Base-by-base conservation (phyloP, 83 land plant species). In the Thuja plicata region DNA sequence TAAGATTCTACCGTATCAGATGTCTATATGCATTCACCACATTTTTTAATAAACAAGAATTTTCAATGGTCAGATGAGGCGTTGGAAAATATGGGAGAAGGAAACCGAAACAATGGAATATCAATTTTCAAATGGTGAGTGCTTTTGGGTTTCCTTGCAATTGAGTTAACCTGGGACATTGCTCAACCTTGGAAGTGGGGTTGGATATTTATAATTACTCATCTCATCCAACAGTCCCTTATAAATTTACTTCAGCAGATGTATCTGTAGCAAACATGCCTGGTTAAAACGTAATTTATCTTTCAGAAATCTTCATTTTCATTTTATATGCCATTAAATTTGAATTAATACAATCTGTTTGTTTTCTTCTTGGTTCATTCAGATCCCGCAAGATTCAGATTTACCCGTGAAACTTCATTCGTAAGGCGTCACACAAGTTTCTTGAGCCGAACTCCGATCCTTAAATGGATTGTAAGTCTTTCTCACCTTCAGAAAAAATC, bases 301-400 rank as follows among this genome's bases (percentile, higher is more conserved):
- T 66, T 91, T 76, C 73, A 88, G 85, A 16, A 37, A 8, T n/a
- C n/a, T n/a, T n/a, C n/a, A n/a, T 87, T 78, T 91, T 87, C 40
- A 87, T 91, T 79, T 91, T 84, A 54, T 88, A 60, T 27, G 3
- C 5, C 46, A 19, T 13, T 8, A 46, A 21, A 82, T 0, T 43
- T 27, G n/a, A 43, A 9, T n/a, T n/a, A 83, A 48, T 3, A 3
- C 45, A 43, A 43, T 43, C 5, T 43, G 4, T 43, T 43, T 45
- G 34, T 82, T 82, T 35, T 9, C 30, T 80, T 88, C 80, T 89
- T 41, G 38, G n/a, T 60, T 52, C 12, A 16, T 74, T 34, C 91
- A 93, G 95, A 93, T 89, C 93, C 95, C 19, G 91, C 89, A 87
- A 93, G 93, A 88, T 92, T 92, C 82, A 89, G 93, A 62, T 93